These are phyloP conservation scores for Fusarium agapanthi DNA, from an alignment of 2,329 filamentous ascomycete species.

Conservation along the genomic window DNA sequence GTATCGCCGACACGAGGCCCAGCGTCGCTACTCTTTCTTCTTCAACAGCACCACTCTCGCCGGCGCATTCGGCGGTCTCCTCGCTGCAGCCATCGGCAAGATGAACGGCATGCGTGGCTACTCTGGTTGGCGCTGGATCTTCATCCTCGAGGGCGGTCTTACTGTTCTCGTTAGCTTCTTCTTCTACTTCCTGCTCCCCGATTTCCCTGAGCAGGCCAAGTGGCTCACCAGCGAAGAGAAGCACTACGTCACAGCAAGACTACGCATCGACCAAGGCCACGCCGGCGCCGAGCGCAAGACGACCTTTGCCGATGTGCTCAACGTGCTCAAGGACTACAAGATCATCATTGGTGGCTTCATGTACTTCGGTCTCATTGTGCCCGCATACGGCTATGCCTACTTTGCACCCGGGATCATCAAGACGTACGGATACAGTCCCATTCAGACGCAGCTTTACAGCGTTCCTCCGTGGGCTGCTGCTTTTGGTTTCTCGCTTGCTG, in stretches of 20 bases:
- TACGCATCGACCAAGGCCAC: slow-evolving; percentile 74
- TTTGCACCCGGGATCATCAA: slow-evolving; percentile 78
- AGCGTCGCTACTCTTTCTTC: slow-evolving; percentile 93
- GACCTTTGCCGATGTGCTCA: slow-evolving; percentile 65
- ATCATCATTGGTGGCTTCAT: slow-evolving; percentile 79
- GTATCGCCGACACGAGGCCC: slow-evolving; percentile 88
- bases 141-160: slow-evolving; percentile 77
- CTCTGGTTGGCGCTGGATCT: slow-evolving; percentile 82
- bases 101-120: slow-evolving; percentile 79
- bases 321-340: slow-evolving; percentile 77
- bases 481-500: slow-evolving; percentile 79
- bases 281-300: slow-evolving; percentile 71
- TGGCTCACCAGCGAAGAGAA: slow-evolving; percentile 79
- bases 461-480: slow-evolving; percentile 72
- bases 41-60: slow-evolving; percentile 84
- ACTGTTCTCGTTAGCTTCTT: slow-evolving; percentile 69
- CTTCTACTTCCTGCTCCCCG: slow-evolving; percentile 75
- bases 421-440: slow-evolving; percentile 69
- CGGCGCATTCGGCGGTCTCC: slow-evolving; percentile 84
- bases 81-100: slow-evolving; percentile 88
- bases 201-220: slow-evolving; percentile 77
- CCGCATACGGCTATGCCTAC: slow-evolving; percentile 81
- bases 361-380: slow-evolving; percentile 83
- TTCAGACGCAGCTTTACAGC: slow-evolving; percentile 65
- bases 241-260: slow-evolving; percentile 69